phyloP scores from a whole-genome alignment of 164 flowering plant species.

The Euptelea pleiosperma region DNA sequence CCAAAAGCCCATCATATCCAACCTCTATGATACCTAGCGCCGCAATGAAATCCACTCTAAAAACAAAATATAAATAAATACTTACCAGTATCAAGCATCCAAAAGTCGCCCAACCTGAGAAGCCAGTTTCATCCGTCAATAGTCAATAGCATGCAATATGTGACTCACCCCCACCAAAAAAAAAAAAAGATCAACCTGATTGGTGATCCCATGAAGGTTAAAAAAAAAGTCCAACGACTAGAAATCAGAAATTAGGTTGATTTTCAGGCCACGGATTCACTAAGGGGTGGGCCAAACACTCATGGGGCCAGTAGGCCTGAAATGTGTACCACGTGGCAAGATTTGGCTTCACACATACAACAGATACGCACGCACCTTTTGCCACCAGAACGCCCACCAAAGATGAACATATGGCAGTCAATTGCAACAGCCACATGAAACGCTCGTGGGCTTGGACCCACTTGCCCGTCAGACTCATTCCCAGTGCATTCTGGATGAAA shows the following conservation, averaged over 20 bases:
- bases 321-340: too few relatives aligned
- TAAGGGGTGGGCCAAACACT: too few relatives aligned
- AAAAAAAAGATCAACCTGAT: too few relatives aligned
- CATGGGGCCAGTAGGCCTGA: too few relatives aligned
- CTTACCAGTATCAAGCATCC: constrained; percentile 97
- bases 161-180: too few relatives aligned
- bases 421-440: constrained; percentile 88
- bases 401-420: constrained; percentile 92
- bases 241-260: too few relatives aligned
- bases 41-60: too few relatives aligned
- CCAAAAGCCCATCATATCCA: background rate
- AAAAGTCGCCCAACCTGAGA: constrained; percentile 96
- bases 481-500: constrained; percentile 95
- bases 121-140: constrained; percentile 12
- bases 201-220: too few relatives aligned
- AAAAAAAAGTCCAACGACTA: too few relatives aligned
- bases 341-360: too few relatives aligned
- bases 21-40: background rate
- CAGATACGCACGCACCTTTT: constrained; percentile 56
- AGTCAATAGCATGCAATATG: background rate
- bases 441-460: constrained; percentile 87
- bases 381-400: constrained; percentile 88
- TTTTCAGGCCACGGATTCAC: too few relatives aligned
- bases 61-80: background rate
- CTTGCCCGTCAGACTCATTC: constrained; percentile 75